Evolutionary conservation across 2,329 filamentous ascomycete genomes (phyloP).

Genomic region (Ustilaginoidea virens): DNA sequence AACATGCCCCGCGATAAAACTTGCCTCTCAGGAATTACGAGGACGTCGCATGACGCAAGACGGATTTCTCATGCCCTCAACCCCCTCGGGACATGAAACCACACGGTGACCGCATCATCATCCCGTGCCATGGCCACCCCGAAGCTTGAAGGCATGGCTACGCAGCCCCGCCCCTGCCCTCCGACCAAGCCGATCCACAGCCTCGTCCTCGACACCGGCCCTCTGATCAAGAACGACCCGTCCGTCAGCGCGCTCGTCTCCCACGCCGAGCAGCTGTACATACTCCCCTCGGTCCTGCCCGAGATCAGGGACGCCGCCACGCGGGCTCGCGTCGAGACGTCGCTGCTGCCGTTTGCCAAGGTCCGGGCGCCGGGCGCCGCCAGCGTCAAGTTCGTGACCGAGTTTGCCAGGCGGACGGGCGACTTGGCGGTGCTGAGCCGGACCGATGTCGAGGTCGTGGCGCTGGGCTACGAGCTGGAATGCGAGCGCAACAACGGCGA

Average conservation of each 20-base stretch:
- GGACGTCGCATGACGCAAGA: too few relatives aligned
- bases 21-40: too few relatives aligned
- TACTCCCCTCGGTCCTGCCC: conserved; percentile 68
- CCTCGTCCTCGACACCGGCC: conserved; percentile 79
- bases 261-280: conserved; percentile 63
- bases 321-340: conserved; percentile 65
- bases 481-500: conserved; percentile 81
- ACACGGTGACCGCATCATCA: too few relatives aligned
- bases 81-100: too few relatives aligned
- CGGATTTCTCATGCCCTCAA: too few relatives aligned
- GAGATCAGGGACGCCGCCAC: conserved; percentile 83
- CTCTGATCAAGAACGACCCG: conserved; percentile 86
- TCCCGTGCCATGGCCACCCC: conserved; percentile 2
- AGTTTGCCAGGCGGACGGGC: conserved; percentile 80
- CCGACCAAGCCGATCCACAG: conserved; percentile 56
- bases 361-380: conserved; percentile 58
- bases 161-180: conserved; percentile 4
- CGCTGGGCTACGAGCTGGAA: conserved; percentile 87
- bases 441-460: conserved; percentile 79
- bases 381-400: conserved; percentile 64
- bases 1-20: too few relatives aligned
- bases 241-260: conserved; percentile 66
- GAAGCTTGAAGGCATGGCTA: conserved; percentile 2
- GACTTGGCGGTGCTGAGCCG: conserved; percentile 77
- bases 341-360: conserved; percentile 71